Conservation (phyloP, 2,329 filamentous ascomycete genomes). For the Magnaporthiopsis rhizophila region DNA sequence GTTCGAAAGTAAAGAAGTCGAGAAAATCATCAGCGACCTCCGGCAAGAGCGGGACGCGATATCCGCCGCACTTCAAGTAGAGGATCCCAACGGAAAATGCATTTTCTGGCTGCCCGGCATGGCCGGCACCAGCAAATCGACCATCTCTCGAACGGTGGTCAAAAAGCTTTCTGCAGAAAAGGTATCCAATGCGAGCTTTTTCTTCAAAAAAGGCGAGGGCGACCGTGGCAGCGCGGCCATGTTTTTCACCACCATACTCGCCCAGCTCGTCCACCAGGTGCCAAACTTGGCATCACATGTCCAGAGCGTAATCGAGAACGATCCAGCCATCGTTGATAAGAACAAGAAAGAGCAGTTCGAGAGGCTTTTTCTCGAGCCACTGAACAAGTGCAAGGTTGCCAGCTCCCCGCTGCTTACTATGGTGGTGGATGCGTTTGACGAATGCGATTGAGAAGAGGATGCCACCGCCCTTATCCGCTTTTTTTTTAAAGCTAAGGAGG, state of each 20-base stretch:
- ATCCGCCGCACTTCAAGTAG: no score
- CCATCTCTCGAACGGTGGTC: constrained; percentile 4
- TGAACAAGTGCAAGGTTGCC: constrained; percentile 13
- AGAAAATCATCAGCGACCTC: no score
- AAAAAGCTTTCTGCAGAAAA: neutral
- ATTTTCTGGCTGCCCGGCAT: constrained; percentile 4
- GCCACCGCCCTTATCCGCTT: no score
- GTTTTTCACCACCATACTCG: no score
- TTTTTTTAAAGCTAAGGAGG: no score
- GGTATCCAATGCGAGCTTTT: constrained; percentile 17
- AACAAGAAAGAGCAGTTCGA: constrained; percentile 29
- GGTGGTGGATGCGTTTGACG: no score
- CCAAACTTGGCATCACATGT: constrained; percentile 18
- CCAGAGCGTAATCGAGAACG: constrained; percentile 16
- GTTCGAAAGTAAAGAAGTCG: no score
- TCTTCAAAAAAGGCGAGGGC: no score
- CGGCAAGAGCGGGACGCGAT: no score
- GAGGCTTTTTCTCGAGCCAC: constrained; percentile 28
- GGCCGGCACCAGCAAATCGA: neutral
- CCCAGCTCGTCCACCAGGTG: constrained; percentile 21
- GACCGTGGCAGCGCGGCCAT: no score
- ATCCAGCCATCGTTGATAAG: constrained; percentile 18
- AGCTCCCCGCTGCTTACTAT: neutral
- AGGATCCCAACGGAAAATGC: no score
- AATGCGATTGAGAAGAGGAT: no score